These are phyloP conservation scores for Nemania sp. DNA, from an alignment of 2,329 filamentous ascomycete species.

Conservation along the genomic window DNA sequence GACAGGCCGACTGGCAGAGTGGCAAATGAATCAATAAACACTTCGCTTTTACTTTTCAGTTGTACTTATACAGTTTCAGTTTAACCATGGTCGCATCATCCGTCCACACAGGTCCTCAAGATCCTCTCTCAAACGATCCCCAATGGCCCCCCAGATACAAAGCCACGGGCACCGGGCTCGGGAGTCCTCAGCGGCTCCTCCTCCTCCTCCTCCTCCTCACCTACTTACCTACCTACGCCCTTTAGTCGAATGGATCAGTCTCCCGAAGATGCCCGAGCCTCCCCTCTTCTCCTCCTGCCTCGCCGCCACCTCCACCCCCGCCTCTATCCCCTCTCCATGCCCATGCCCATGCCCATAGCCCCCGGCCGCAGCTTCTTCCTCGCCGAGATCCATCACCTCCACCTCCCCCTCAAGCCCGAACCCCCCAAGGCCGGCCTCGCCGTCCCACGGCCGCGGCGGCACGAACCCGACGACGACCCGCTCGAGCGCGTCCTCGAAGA, in stretches of 20 bases:
- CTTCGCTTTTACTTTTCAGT: too few species aligned
- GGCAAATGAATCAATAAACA: too few species aligned
- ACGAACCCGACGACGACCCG: constrained; percentile 42
- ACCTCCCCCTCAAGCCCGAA: too few species aligned
- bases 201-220: too few species aligned
- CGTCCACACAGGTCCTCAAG: too few species aligned
- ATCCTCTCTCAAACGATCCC: too few species aligned
- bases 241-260: background rate
- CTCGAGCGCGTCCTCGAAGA: constrained; percentile 52
- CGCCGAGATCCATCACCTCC: background rate
- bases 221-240: background rate
- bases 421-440: too few species aligned
- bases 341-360: too few species aligned
- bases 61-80: too few species aligned
- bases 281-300: background rate
- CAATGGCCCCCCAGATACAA: too few species aligned
- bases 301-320: background rate
- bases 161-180: background rate
- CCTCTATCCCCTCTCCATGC: background rate
- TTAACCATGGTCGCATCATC: too few species aligned
- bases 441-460: constrained; percentile 4
- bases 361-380: background rate
- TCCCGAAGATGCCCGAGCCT: background rate
- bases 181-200: background rate
- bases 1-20: background rate